Conservation (phyloP, 2,329 filamentous ascomycete species). For the Aspergillus texensis region DNA sequence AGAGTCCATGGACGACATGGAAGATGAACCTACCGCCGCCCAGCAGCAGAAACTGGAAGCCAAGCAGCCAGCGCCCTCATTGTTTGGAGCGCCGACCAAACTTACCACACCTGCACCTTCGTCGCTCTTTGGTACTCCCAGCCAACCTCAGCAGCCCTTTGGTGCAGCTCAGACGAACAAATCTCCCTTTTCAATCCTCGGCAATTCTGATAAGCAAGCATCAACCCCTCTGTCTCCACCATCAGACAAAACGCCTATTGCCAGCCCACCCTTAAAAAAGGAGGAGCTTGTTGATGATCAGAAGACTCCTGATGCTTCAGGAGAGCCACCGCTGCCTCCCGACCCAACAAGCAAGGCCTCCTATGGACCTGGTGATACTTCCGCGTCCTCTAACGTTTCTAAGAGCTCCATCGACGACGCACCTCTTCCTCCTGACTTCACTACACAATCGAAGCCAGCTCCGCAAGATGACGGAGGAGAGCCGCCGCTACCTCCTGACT, state of each 20-base stretch:
- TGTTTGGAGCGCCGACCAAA: conserved; percentile 32
- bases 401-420: conserved; percentile 45
- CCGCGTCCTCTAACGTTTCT: conserved; percentile 48
- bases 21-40: conserved; percentile 29
- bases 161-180: conserved; percentile 30
- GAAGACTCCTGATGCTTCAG: conserved; percentile 30
- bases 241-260: conserved; percentile 36
- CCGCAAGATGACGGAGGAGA: conserved; percentile 21
- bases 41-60: conserved; percentile 27
- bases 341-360: conserved; percentile 50
- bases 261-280: conserved; percentile 35
- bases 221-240: conserved; percentile 33
- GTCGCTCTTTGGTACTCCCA: conserved; percentile 37
- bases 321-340: conserved; percentile 46
- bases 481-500: conserved; percentile 31
- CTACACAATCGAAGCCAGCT: conserved; percentile 21
- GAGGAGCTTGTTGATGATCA: conserved; percentile 35
- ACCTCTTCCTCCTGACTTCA: conserved; percentile 39
- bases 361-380: conserved; percentile 53
- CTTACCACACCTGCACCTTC: conserved; percentile 28
- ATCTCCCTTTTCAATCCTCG: conserved; percentile 35
- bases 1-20: conserved; percentile 42
- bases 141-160: conserved; percentile 28
- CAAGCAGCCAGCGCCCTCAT: conserved; percentile 22
- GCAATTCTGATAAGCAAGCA: conserved; percentile 28